Evolutionary conservation across 257 asterid genomes (phyloP), one percentile per base, ranked within the genome.

Genomic region (Nicotiana attenuata): DNA sequence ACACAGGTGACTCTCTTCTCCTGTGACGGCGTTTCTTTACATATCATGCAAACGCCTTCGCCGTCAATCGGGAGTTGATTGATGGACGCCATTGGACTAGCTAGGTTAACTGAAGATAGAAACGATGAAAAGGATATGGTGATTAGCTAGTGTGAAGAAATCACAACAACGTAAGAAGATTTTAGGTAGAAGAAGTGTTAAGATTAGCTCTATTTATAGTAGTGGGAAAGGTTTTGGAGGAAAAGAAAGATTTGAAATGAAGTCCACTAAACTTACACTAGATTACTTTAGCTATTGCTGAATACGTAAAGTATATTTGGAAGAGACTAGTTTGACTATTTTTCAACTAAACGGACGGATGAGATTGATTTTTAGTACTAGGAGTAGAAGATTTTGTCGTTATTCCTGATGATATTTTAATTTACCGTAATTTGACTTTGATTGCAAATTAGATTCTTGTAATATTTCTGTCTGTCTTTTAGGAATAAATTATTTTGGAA

Each of bases 21-120:
- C 76, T 85, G 86, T 47, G 50, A 9, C 24, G 97, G 93, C 83
- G 84, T 90, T 19, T 41, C 71, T 33, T 93, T 90, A 88, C 97
- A 95, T 10, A 82, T 77, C 98, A 93, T 90, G 86, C 98, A 95
- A 5, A 84, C 31, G 86, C 97, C 96, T 16, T 92, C 97, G 20
- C 90, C 86, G 73, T 89, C 92, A 81, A 93, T 86, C 41, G 97
- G 97, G 7, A 93, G 89, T 14, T 87, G 85, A 82, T 75, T 76
- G 88, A 10, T 60, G 81, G 86, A 69, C 66, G 90, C 91, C 98
- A 92, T 91, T 56, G 84, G 2, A 4, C 75, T 50, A 28, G 24
- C 1, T 64, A 16, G 22, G 10, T 61, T 61, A 17, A 3, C 13
- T 7, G 3, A 33, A 31, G 55, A 52, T 7, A 55, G 5, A 16